Conservation (phyloP, 1,139 yeast genomes). For the Entelexis paramagnoliae region DNA sequence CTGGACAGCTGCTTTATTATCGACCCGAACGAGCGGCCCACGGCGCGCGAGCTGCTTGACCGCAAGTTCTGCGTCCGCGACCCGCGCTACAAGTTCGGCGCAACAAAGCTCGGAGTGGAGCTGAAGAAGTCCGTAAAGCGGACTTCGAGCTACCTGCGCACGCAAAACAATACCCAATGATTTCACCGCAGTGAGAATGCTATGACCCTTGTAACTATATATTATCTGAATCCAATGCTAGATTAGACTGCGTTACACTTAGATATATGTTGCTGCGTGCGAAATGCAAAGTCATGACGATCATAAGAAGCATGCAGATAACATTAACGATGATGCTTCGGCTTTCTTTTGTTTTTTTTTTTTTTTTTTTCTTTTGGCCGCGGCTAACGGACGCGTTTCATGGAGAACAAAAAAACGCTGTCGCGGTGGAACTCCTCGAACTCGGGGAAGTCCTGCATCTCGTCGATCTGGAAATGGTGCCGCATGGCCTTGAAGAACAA, state of each 20-base stretch:
- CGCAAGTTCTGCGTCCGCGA: conserved; percentile 51
- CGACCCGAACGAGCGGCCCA: conserved; percentile 77
- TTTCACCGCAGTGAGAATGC: background rate
- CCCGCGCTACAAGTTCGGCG: conserved; percentile 45
- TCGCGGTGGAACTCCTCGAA: conserved; percentile 32
- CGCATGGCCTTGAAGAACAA: conserved; percentile 36
- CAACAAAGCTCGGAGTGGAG: conserved; percentile 45
- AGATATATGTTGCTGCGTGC: no score
- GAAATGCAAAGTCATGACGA: background rate
- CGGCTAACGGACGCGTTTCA: conserved; percentile 27
- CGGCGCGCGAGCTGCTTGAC: conserved; percentile 56
- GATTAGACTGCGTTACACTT: no score
- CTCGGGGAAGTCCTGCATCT: conserved; percentile 35
- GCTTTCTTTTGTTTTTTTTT: no score
- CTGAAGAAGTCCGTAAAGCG: conserved; percentile 15
- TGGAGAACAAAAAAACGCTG: conserved; percentile 37
- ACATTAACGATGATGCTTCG: no score
- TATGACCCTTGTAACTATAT: background rate
- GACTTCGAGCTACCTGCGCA: conserved; percentile 11
- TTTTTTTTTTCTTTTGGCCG: no score
- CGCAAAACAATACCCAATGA: conserved; percentile 5
- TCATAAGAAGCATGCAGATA: background rate
- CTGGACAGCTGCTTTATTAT: conserved; percentile 62
- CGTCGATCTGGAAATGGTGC: conserved; percentile 20
- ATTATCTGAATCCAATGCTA: no score